Evolutionary conservation across 495 filamentous ascomycete species (phyloP).

Genomic region (Xylaria scruposa): DNA sequence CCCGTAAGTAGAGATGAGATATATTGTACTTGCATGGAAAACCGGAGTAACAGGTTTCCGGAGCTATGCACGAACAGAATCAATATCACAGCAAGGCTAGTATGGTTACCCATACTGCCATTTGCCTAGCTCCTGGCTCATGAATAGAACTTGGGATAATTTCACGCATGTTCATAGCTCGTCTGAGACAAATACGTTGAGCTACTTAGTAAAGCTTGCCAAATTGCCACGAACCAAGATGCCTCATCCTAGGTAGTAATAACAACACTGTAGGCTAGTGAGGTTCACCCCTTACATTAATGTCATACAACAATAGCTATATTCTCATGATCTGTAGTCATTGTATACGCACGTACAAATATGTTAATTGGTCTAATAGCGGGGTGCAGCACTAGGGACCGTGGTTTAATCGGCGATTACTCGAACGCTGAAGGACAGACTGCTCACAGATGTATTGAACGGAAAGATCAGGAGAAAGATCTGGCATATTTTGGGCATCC

Average conservation of each 20-base stretch:
- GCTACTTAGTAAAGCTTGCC: neutral
- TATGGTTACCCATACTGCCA: neutral
- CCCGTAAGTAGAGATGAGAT: neutral
- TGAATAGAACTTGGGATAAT: neutral
- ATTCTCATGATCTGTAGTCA: neutral
- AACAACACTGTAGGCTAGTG: neutral
- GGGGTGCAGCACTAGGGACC: neutral
- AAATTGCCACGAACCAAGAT: neutral
- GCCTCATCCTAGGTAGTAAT: neutral
- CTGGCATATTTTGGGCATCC: neutral
- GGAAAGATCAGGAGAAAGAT: neutral
- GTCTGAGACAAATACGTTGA: neutral
- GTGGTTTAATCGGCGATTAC: slow-evolving; percentile 10
- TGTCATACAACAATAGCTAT: neutral
- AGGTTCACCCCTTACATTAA: neutral
- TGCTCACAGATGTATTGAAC: neutral
- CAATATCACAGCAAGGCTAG: neutral
- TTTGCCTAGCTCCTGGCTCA: neutral
- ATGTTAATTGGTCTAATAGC: neutral
- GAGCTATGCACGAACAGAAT: neutral
- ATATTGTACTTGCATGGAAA: neutral
- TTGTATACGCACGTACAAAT: neutral
- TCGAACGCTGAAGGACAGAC: neutral
- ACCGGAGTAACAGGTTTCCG: neutral
- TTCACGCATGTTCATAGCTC: neutral